Conservation (phyloP, 306 rosid species). For the Sicyos edulis region DNA sequence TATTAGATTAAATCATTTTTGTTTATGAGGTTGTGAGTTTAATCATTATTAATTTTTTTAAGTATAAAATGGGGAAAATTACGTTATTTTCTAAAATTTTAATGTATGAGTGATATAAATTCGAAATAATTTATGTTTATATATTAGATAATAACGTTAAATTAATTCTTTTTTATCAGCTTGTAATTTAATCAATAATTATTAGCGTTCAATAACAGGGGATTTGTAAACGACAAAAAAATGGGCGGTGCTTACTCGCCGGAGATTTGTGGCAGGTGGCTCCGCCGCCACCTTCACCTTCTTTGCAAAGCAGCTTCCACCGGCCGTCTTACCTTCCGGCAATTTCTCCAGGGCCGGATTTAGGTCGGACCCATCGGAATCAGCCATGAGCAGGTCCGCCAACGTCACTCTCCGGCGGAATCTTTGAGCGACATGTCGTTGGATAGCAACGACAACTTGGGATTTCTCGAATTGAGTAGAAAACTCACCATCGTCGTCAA, state of each 20-base stretch:
- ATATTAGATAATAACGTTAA: too few relatives aligned
- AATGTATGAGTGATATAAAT: too few relatives aligned
- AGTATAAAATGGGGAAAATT: too few relatives aligned
- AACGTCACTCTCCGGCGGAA: slow-evolving; percentile 51
- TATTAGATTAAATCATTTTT: too few relatives aligned
- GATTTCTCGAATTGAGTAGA: neutral
- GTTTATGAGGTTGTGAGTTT: too few relatives aligned
- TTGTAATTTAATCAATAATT: too few relatives aligned
- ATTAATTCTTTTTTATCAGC: too few relatives aligned
- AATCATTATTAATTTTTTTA: too few relatives aligned
- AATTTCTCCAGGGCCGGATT: neutral
- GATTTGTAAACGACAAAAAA: neutral
- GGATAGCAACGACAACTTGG: neutral
- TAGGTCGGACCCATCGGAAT: slow-evolving; percentile 41
- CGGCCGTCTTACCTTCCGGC: neutral
- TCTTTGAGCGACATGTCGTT: slow-evolving; percentile 1
- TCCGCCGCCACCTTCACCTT: slow-evolving; percentile 30
- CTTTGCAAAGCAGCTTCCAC: slow-evolving; percentile 52
- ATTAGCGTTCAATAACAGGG: neutral
- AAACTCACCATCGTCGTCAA: neutral
- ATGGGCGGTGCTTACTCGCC: neutral
- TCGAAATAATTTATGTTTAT: too few relatives aligned
- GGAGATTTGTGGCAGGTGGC: neutral
- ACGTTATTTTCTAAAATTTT: too few relatives aligned
- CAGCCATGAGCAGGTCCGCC: slow-evolving; percentile 84